These are phyloP conservation scores for Mixia osmundae DNA, from an alignment of 1,284 basidiomycete genomes.

Conservation along the genomic window DNA sequence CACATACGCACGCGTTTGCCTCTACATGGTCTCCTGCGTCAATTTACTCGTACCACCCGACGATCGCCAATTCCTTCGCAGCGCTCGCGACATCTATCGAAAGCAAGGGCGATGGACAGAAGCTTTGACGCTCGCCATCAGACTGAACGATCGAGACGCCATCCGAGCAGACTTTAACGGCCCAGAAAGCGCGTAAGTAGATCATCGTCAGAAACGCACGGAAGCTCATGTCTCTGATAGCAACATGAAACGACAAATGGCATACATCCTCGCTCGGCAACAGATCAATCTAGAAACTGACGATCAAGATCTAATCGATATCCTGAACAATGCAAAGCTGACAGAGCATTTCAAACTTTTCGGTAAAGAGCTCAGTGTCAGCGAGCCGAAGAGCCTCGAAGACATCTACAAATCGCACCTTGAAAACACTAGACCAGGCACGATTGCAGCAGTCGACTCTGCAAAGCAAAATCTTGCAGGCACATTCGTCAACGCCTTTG, in stretches of 20 bases:
- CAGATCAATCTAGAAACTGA: slow-evolving; percentile 47
- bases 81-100: slow-evolving; percentile 74
- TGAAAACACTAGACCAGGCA: slow-evolving; percentile 42
- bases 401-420: slow-evolving; percentile 96
- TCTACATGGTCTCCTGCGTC: slow-evolving; percentile 93
- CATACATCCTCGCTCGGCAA: slow-evolving; percentile 76
- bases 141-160: slow-evolving; percentile 57
- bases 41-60: slow-evolving; percentile 81
- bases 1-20: slow-evolving; percentile 78
- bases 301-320: slow-evolving; percentile 51
- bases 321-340: slow-evolving; percentile 61
- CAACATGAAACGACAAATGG: slow-evolving; percentile 84
- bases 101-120: slow-evolving; percentile 75
- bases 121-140: slow-evolving; percentile 66
- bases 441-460: slow-evolving; percentile 57
- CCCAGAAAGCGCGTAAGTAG: slow-evolving; percentile 52
- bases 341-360: slow-evolving; percentile 69
- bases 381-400: slow-evolving; percentile 73
- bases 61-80: slow-evolving; percentile 68
- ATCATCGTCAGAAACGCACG: not conserved
- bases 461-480: slow-evolving; percentile 84
- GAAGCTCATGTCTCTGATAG: slow-evolving; percentile 22
- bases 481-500: slow-evolving; percentile 96
- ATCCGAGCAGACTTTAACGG: slow-evolving; percentile 66
- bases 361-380: slow-evolving; percentile 80